phyloP scores from a whole-genome alignment of 1,139 yeast genomes.

The Citeromyces hawaiiensis region DNA sequence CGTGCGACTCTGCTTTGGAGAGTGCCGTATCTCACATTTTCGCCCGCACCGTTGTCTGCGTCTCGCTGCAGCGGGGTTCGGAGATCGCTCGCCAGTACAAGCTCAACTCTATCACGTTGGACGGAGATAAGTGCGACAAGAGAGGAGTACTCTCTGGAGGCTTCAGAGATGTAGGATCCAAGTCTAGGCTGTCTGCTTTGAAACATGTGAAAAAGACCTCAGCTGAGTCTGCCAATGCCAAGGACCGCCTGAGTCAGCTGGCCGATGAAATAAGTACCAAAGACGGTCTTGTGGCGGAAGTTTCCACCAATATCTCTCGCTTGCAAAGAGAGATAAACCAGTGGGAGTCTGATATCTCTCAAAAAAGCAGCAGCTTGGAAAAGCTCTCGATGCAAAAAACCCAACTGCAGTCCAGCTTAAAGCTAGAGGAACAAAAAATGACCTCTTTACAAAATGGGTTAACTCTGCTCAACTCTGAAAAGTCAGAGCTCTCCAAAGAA shows the following conservation, averaged over 20 bases:
- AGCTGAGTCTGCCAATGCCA: conserved; percentile 27
- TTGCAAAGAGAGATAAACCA: conserved; percentile 19
- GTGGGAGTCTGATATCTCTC: not conserved
- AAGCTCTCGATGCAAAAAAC: conserved; percentile 16
- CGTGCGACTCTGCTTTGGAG: conserved; percentile 37
- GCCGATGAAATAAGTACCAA: conserved; percentile 21
- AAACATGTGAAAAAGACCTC: conserved; percentile 39
- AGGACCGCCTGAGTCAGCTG: conserved; percentile 21
- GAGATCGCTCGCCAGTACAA: conserved; percentile 51
- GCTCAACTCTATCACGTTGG: conserved; percentile 72
- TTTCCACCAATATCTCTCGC: conserved; percentile 33
- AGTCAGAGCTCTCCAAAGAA: conserved; percentile 34
- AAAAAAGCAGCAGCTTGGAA: not conserved
- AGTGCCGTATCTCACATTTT: conserved; percentile 69
- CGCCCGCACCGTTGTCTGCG: conserved; percentile 69
- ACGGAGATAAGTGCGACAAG: conserved; percentile 81
- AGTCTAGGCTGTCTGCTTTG: conserved; percentile 61
- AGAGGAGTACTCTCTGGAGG: conserved; percentile 89
- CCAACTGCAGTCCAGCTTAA: conserved; percentile 25
- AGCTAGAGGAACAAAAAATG: conserved; percentile 28
- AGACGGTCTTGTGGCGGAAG: conserved; percentile 29
- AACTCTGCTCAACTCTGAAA: conserved; percentile 16
- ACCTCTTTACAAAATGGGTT: conserved; percentile 17
- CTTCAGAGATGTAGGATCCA: conserved; percentile 47
- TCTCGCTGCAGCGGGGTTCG: conserved; percentile 55